A percentile compares a stretch with the other conserved stretches of the same genome.
Conservation (phyloP, 495 filamentous ascomycete genomes). For the Penicillium simplicissimum region DNA sequence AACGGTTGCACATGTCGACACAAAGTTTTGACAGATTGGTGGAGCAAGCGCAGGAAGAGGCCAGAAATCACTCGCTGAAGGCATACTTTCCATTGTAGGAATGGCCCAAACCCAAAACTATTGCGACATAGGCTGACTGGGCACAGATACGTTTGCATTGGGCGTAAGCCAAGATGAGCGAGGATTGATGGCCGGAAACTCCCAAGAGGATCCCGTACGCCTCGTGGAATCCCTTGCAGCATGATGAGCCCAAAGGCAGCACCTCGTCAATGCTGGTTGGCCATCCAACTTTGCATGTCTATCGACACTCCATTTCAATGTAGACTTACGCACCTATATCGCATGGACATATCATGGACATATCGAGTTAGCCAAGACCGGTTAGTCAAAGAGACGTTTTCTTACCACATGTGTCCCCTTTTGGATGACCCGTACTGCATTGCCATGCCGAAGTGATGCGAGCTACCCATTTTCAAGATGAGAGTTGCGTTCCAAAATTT, state of each 20-base stretch:
- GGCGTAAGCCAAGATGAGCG: conserved; percentile 45
- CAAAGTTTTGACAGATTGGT: conserved; percentile 65
- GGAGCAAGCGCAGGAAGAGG: conserved; percentile 65
- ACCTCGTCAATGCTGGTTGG: not conserved
- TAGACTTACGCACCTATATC: conserved; percentile 15
- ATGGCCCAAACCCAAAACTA: not conserved
- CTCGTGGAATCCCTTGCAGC: not conserved
- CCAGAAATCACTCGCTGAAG: conserved; percentile 63
- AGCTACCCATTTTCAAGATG: not conserved
- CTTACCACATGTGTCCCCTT: conserved; percentile 8
- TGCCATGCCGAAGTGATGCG: not conserved
- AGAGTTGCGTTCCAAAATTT: not conserved
- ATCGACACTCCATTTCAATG: not conserved
- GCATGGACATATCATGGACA: conserved; percentile 21
- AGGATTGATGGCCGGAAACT: not conserved
- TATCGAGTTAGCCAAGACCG: conserved; percentile 24
- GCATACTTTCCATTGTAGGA: conserved; percentile 78
- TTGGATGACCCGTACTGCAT: not conserved
- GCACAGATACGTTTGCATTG: conserved; percentile 59
- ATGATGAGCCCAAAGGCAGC: not conserved
- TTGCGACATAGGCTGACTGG: conserved; percentile 19
- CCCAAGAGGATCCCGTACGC: not conserved
- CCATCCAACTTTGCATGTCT: not conserved
- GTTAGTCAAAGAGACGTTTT: conserved; percentile 25
- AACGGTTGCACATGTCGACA: conserved; percentile 58